Percentiles rank a stretch among this genome's conserved stretches.
phyloP scores from a whole-genome alignment of 305 asterid genomes.

The Solanum hybrid region DNA sequence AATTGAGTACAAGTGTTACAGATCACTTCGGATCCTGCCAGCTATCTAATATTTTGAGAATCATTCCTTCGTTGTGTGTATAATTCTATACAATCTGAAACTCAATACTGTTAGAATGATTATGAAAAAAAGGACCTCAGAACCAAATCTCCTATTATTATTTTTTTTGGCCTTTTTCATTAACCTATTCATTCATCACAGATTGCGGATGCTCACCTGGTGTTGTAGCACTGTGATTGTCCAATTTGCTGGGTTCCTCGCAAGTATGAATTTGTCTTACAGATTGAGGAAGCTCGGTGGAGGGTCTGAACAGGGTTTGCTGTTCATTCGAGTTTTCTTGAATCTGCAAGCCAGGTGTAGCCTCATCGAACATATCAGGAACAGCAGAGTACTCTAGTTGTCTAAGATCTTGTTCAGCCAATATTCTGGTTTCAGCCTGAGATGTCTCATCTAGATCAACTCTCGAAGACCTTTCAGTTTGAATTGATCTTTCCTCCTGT shows the following conservation, averaged over 20 bases:
- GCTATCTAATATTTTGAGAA: slow-evolving; percentile 10
- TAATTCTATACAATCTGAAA: slow-evolving; percentile 11
- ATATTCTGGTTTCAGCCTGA: slow-evolving; percentile 1
- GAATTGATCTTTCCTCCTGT: slow-evolving; percentile 7
- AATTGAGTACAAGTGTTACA: not conserved
- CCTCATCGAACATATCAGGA: not conserved
- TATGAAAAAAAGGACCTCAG: not conserved
- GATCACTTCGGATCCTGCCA: slow-evolving; percentile 9
- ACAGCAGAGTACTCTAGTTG: slow-evolving; percentile 6
- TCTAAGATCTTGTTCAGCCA: not conserved
- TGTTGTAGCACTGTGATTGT: not conserved
- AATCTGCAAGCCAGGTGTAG: not conserved
- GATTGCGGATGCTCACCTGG: not conserved
- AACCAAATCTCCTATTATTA: not conserved
- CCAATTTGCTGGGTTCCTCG: not conserved
- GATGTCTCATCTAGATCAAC: not conserved
- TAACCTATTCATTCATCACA: not conserved
- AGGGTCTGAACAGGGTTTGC: not conserved
- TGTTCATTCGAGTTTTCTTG: not conserved
- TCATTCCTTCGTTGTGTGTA: slow-evolving; percentile 8
- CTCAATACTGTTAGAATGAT: slow-evolving; percentile 6
- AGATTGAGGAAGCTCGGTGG: not conserved
- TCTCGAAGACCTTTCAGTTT: not conserved
- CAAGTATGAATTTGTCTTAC: not conserved
- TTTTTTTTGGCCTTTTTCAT: not conserved